Evolutionary conservation across 2,329 filamentous ascomycete genomes (phyloP), one percentile per base, ranked within the genome.

Genomic region (Neoascochyta sp.): DNA sequence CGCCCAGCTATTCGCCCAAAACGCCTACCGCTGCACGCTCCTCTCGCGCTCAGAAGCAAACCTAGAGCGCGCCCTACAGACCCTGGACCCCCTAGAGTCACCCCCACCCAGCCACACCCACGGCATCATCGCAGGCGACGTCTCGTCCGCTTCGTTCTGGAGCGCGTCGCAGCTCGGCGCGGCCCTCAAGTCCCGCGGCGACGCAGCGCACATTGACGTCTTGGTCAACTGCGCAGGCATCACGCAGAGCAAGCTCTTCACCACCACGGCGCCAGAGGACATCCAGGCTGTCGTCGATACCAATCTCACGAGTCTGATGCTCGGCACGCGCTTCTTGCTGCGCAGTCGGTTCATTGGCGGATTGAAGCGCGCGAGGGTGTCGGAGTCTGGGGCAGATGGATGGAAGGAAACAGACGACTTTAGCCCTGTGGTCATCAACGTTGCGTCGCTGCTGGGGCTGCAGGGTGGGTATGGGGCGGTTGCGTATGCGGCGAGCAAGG

Each of bases 171-270:
- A 26, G 4, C 34, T 45, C 3, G 36, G 36, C 21, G 34, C 27
- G 9, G 23, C 34, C 4, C 26, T 25, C 5, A 17, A 29, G 5
- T 17, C 16, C 17, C 29, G 34, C 4, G 17, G 27, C 3, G 29
- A 39, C 6, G 13, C 23, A 4, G 39, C 37, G 3, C 39, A 32
- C 5, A 46, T 60, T 9, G 54, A 62, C 20, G 50, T 90, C 16
- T 73, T 94, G 1, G 73, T 94, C 42, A 93, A 94, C 54, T 83
- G 84, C 15, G 87, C 87, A 0, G 88, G 87, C 7, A 69, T 88
- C 13, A 71, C 81, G 0, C 79, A 87, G 45, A 73, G 71, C 9
- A 75, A 71, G 0, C 67, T 86, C 1, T 70, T 92, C n/a, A 65
- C 76, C 24, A 67, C 70, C 7, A 78, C 75, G 1, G 50, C 62